Conservation (phyloP, 768 basidiomycete species). For the Mycena rosella region DNA sequence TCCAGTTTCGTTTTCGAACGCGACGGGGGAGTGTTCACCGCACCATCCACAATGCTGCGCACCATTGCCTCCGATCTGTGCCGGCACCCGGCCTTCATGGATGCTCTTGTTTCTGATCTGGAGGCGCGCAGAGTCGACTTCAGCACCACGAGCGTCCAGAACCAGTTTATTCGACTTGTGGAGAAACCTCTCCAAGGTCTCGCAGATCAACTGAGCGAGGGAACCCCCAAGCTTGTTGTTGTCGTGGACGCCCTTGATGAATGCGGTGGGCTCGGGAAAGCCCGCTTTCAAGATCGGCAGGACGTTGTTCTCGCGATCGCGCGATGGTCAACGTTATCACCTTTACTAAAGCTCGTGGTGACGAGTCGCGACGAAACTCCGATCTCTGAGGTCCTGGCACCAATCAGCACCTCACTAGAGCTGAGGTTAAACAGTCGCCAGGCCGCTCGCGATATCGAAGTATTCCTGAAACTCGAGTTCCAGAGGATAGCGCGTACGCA, state of each 20-base stretch:
- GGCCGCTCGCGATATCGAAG: constrained; percentile 18
- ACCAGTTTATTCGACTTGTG: constrained; percentile 19
- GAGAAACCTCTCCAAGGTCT: constrained; percentile 17
- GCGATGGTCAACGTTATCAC: constrained; percentile 17
- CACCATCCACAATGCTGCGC: constrained; percentile 29
- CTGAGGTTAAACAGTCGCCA: constrained; percentile 5
- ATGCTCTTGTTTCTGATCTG: constrained; percentile 12
- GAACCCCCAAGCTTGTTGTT: constrained; percentile 3
- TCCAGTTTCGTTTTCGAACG: constrained; percentile 33
- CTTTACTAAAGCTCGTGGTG: constrained; percentile 14
- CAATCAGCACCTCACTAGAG: constrained; percentile 14
- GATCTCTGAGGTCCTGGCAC: constrained; percentile 13
- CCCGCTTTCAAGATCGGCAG: constrained; percentile 8
- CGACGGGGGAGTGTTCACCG: constrained; percentile 15
- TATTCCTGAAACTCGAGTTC: constrained; percentile 17
- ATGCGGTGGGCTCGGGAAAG: constrained; percentile 23
- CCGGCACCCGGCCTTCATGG: neutral
- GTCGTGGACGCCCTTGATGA: constrained; percentile 32
- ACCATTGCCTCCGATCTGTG: constrained; percentile 14
- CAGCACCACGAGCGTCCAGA: constrained; percentile 14
- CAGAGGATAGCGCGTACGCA: neutral
- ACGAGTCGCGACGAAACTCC: constrained; percentile 27
- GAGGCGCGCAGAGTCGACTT: constrained; percentile 9
- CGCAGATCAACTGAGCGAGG: neutral
- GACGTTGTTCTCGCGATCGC: constrained; percentile 6